These are phyloP conservation scores for Mycena capillaripes DNA, from an alignment of 768 basidiomycete genomes.

Conservation along the genomic window DNA sequence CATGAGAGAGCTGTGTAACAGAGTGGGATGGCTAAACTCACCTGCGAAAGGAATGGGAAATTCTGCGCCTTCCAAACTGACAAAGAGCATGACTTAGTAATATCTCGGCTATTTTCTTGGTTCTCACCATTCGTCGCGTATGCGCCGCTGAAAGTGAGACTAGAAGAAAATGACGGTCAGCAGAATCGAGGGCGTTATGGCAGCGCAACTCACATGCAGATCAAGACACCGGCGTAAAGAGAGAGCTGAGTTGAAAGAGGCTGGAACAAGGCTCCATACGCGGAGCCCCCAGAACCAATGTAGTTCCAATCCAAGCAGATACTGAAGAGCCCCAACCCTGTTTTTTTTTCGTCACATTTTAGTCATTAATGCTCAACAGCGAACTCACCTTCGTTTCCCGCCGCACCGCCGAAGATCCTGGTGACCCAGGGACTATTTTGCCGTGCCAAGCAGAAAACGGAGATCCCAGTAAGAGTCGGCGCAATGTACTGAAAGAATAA, in stretches of 20 bases:
- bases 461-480: constrained; percentile 69
- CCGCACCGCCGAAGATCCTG: constrained; percentile 71
- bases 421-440: constrained; percentile 64
- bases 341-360: neutral
- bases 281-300: constrained; percentile 57
- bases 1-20: neutral
- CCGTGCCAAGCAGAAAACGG: constrained; percentile 68
- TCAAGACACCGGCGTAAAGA: constrained; percentile 60
- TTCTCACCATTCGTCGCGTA: constrained; percentile 56
- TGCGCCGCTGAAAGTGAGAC: constrained; percentile 59
- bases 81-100: neutral
- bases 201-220: constrained; percentile 63
- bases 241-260: constrained; percentile 70
- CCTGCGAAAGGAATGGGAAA: constrained; percentile 72
- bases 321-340: constrained; percentile 64
- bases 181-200: neutral
- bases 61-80: constrained; percentile 66
- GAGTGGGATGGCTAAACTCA: neutral
- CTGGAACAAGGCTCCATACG: constrained; percentile 62
- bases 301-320: constrained; percentile 71
- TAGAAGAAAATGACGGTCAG: constrained; percentile 29
- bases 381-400: constrained; percentile 67
- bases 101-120: too few relatives aligned
- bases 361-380: neutral
- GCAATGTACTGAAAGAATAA: constrained; percentile 38